A percentile compares a stretch with the other conserved stretches of the same genome.
These are phyloP conservation scores for Paraphoma sp. DNA, from an alignment of 2,329 filamentous ascomycete genomes.

Conservation along the genomic window DNA sequence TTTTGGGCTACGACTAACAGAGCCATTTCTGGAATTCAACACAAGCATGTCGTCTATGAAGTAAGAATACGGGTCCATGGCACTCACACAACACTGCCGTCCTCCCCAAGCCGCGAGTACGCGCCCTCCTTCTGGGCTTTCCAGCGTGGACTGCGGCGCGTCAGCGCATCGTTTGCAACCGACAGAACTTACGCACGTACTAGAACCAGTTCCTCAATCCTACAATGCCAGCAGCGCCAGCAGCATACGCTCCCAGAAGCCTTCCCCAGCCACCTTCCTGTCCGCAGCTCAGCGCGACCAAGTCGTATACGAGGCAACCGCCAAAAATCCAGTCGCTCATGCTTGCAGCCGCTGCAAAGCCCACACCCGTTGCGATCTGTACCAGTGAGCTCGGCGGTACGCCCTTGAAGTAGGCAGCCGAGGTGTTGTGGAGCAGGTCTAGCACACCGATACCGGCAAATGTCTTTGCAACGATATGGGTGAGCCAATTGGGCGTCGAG, in stretches of 20 bases:
- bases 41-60: neutral
- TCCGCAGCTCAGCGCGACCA: conserved; percentile 61
- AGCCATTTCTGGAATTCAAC: neutral
- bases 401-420: conserved; percentile 62
- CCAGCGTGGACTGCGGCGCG: conserved; percentile 29
- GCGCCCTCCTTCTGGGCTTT: conserved; percentile 24
- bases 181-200: conserved; percentile 43
- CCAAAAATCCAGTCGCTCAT: conserved; percentile 67
- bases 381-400: conserved; percentile 55
- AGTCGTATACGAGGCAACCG: conserved; percentile 65
- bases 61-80: neutral
- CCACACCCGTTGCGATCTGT: conserved; percentile 61
- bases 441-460: conserved; percentile 67
- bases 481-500: conserved; percentile 61
- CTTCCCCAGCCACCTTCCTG: conserved; percentile 61
- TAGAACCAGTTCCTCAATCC: conserved; percentile 58
- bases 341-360: conserved; percentile 58
- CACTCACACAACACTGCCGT: conserved; percentile 7
- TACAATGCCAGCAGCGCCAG: conserved; percentile 61
- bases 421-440: conserved; percentile 65
- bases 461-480: conserved; percentile 64
- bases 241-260: conserved; percentile 59
- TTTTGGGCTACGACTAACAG: neutral
- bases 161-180: conserved; percentile 17
- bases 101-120: conserved; percentile 25